Evolutionary conservation across 2,329 filamentous ascomycete species (phyloP).

Genomic region (Xylariaceae sp.): DNA sequence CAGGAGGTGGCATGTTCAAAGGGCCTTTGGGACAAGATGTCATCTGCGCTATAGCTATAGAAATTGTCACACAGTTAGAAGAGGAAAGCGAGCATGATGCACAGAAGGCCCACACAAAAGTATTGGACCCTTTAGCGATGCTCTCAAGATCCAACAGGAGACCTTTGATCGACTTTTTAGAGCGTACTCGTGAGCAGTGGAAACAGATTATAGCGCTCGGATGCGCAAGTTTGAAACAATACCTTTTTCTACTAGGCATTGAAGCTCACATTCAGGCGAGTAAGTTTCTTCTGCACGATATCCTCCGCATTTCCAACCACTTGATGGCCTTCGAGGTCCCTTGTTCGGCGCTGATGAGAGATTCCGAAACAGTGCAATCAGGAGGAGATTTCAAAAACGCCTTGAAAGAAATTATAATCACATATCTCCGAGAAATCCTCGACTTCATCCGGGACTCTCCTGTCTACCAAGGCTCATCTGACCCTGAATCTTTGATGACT

Average conservation of each 20-base stretch:
- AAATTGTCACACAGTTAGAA: conserved; percentile 21
- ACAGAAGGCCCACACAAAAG: neutral
- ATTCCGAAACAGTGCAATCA: conserved; percentile 16
- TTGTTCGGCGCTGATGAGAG: too few relatives aligned
- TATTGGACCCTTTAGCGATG: conserved; percentile 13
- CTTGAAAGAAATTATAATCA: conserved; percentile 10
- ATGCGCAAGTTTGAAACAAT: conserved; percentile 22
- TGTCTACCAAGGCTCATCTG: conserved; percentile 2
- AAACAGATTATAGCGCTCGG: conserved; percentile 19
- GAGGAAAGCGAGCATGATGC: conserved; percentile 7
- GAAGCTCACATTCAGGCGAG: too few relatives aligned
- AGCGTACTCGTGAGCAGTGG: conserved; percentile 19
- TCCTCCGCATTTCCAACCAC: too few relatives aligned
- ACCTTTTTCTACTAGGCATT: conserved; percentile 22
- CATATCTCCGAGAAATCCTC: conserved; percentile 7
- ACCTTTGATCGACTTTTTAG: conserved; percentile 16
- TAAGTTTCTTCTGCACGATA: too few relatives aligned
- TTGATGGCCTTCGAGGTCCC: too few relatives aligned
- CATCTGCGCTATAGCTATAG: conserved; percentile 15
- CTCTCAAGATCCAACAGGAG: conserved; percentile 12
- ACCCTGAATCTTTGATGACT: conserved; percentile 2
- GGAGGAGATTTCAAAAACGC: conserved; percentile 4
- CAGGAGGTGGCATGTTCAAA: conserved; percentile 24
- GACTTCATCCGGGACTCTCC: conserved; percentile 12
- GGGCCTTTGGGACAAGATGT: conserved; percentile 20